A percentile compares a stretch with the other conserved stretches of the same genome.
phyloP scores from a whole-genome alignment of 164 flowering plant genomes.

The Litsea cubeba region DNA sequence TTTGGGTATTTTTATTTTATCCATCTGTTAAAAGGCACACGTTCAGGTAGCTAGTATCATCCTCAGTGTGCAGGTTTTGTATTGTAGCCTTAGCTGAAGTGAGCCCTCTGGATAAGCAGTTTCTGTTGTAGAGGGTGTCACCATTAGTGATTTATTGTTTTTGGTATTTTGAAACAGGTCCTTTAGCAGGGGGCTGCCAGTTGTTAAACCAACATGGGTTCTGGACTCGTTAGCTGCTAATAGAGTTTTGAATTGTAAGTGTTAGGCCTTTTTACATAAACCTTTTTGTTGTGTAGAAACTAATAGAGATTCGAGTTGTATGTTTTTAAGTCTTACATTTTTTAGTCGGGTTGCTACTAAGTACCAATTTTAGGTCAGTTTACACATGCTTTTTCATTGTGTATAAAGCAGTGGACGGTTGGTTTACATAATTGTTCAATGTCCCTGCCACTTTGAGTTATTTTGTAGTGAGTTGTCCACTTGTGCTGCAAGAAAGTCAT shows the following conservation, averaged over 20 bases:
- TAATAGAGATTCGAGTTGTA: too few species aligned
- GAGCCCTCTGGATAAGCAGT: background rate
- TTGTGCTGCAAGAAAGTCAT: too few species aligned
- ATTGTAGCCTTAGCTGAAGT: background rate
- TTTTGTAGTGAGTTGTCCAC: too few species aligned
- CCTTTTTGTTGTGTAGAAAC: background rate
- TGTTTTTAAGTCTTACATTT: too few species aligned
- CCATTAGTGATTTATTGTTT: background rate
- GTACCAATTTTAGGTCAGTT: too few species aligned
- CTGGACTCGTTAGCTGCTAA: conserved; percentile 76
- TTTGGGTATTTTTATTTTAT: background rate
- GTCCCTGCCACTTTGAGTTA: background rate
- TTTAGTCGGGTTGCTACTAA: too few species aligned
- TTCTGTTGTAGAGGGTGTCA: background rate
- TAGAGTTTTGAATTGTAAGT: conserved; percentile 75
- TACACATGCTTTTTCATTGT: background rate
- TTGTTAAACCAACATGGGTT: conserved; percentile 87
- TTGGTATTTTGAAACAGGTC: conserved; percentile 40
- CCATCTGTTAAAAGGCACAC: background rate
- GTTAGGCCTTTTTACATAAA: background rate
- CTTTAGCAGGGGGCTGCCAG: conserved; percentile 88
- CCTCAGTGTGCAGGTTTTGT: background rate
- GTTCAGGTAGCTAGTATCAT: background rate
- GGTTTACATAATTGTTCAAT: background rate
- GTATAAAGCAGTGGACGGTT: background rate